Evolutionary conservation across 2,329 filamentous ascomycete genomes (phyloP), one percentile per base, ranked within the genome.

Genomic region (Penicillium sp.): DNA sequence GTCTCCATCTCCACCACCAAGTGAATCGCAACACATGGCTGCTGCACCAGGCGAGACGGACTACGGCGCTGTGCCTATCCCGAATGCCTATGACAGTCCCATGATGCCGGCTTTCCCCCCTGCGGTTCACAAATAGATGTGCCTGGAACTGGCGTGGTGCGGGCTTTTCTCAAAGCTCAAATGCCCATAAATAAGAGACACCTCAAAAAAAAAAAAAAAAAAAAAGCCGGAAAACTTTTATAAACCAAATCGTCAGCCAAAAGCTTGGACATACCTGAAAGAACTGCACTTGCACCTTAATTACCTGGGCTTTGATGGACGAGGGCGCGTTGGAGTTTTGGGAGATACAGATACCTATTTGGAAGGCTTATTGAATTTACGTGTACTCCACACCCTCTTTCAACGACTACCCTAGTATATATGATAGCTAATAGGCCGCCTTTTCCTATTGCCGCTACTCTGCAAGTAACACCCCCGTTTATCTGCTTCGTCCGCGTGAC

Each of bases 21-120:
- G 47, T 75, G 38, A 48, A 25, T 79, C 84, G 58, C 77, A 84
- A 43, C 87, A 89, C 58, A 83, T 84, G 15, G 80, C 79, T 9
- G 80, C 83, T 24, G 87, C 87, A 8, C 84, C 87, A 0, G 87
- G 90, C 42, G 92, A 96, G 78, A 82, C 87, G 61, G 82, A 84
- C 42, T 96, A 95, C 69, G 91, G 85, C 10, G 76, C 86, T 20
- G 92, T 96, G 28, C 89, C 91, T 0, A 95, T 96, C 52, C 92
- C 92, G 0, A 88, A 87, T 5, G 88, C 90, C 0, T 96, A 96
- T 66, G 75, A 79, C 6, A 75, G 71, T 47, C 73, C 76, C 6
- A 65, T 76, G 48, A 74, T 69, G 45, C 74, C 75, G 20, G 66
- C 63, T 24, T 73, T 75, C 58, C 68, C 64, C 13, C 55, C 63